A percentile compares a stretch with the other conserved stretches of the same genome.
Conservation (phyloP, 768 basidiomycete species). For the Lanmaoa rubissima region DNA sequence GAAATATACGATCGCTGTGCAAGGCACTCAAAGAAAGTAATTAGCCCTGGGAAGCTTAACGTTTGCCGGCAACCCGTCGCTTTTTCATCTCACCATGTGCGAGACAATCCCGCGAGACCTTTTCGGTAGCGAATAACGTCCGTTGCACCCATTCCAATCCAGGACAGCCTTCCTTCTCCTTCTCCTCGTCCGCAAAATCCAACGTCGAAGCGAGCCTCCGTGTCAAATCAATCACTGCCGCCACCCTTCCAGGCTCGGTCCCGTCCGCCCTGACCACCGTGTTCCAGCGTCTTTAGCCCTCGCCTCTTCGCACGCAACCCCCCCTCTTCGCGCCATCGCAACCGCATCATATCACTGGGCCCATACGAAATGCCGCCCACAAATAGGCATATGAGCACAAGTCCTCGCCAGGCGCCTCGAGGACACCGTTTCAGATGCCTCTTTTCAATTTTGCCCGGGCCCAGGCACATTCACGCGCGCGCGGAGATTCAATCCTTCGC, state of each 20-base stretch:
- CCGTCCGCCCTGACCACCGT: slow-evolving; percentile 4
- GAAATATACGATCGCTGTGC: slow-evolving; percentile 36
- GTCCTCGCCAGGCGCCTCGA: slow-evolving; percentile 19
- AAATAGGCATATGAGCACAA: slow-evolving; percentile 26
- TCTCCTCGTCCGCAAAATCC: slow-evolving; percentile 1
- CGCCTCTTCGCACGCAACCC: not conserved
- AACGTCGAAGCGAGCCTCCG: slow-evolving; percentile 21
- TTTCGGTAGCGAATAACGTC: slow-evolving; percentile 39
- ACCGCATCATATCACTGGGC: slow-evolving; percentile 17
- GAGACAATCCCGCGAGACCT: slow-evolving; percentile 31
- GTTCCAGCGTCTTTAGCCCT: not conserved
- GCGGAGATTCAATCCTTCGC: slow-evolving; percentile 23
- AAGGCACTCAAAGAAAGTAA: slow-evolving; percentile 33
- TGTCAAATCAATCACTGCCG: slow-evolving; percentile 8
- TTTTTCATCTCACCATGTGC: slow-evolving; percentile 30
- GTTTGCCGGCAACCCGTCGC: slow-evolving; percentile 33
- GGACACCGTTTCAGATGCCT: slow-evolving; percentile 31
- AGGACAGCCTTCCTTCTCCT: not conserved
- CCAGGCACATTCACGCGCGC: slow-evolving; percentile 27
- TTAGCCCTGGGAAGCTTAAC: slow-evolving; percentile 36
- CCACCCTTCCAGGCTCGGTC: slow-evolving; percentile 8
- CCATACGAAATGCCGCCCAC: slow-evolving; percentile 15
- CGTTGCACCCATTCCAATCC: slow-evolving; percentile 1
- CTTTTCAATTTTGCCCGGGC: slow-evolving; percentile 21
- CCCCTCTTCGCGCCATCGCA: slow-evolving; percentile 11